Base-by-base conservation (phyloP, 495 filamentous ascomycete species). In the Talaromyces stipitatus region DNA sequence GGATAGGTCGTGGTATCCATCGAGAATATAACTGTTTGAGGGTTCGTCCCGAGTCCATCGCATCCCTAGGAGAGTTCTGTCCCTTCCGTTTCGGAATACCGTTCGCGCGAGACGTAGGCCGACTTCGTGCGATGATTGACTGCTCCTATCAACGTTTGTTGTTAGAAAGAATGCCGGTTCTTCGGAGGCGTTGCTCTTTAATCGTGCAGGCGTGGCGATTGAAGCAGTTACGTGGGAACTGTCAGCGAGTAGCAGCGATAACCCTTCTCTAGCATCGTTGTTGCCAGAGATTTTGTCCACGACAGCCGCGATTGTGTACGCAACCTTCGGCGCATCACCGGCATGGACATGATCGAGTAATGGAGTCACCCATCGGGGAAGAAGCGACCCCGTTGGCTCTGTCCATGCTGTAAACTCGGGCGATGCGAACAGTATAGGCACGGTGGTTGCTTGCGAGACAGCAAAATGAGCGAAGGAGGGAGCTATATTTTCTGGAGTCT, bases 31-130 rank as follows among this genome's bases (percentile, higher is more conserved):
- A 18, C 56, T 61, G 16, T 68, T 62, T 47, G 56, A 56, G 14
- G 52, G 23, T 9, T 50, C 8, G 57, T 72, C 52, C 52, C 65
- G 59, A 57, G 57, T 36, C 87, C 87, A 91, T 30, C 64, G 73
- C 59, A 79, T 82, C 11, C 74, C 74, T 23, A 79, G 68, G 11
- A 91, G 71, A 3, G 85, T 88, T 16, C 82, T 80, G 29, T 78
- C 73, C 38, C 71, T 81, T 26, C 87, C 89, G 61, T 83, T 92
- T 46, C 80, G 70, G 62, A 92, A 94, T 11, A 91, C 62, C 0
- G 89, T 94, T 61, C 90, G 89, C 56, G 89, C 86, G 24, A 91
- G 75, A 7, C 87, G 89, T 18, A 90, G 30, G 45, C 74, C 73
- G 38, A 78, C 57, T 27, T 75, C 67, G 46, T 75, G 62, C 1